These are phyloP conservation scores for Chrysosporium keratinophilum DNA, from an alignment of 2,329 filamentous ascomycete species.

Conservation along the genomic window DNA sequence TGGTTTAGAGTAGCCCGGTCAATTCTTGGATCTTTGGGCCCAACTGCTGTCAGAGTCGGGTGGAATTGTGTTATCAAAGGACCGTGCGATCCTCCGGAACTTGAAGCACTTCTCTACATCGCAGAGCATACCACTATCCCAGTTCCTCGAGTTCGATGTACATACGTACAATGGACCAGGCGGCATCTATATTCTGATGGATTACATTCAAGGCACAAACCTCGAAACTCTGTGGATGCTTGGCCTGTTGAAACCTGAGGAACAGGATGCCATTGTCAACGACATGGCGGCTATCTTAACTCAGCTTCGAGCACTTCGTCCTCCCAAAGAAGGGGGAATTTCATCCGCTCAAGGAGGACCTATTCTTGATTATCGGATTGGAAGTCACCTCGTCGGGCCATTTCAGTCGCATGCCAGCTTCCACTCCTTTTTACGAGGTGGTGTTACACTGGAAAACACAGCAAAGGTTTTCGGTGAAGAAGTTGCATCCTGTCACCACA, in stretches of 20 bases:
- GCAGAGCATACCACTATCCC: constrained; percentile 15
- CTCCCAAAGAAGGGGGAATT: constrained; percentile 12
- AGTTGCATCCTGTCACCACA: constrained; percentile 14
- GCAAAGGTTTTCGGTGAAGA: constrained; percentile 13
- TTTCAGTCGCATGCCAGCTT: constrained; percentile 15
- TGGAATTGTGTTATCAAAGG: constrained; percentile 15
- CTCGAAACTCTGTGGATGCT: constrained; percentile 15
- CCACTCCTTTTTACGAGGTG: constrained; percentile 15
- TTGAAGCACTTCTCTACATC: constrained; percentile 17
- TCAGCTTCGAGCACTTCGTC: constrained; percentile 15
- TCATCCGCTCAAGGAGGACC: constrained; percentile 12
- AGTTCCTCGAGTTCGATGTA: constrained; percentile 14
- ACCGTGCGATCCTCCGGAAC: constrained; percentile 15
- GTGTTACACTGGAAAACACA: constrained; percentile 14
- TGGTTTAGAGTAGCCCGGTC: constrained; percentile 15
- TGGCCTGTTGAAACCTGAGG: constrained; percentile 12
- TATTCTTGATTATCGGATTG: constrained; percentile 16
- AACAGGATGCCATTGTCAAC: constrained; percentile 13
- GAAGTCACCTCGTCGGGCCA: constrained; percentile 14
- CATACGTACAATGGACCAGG: constrained; percentile 13
- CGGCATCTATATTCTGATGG: constrained; percentile 10
- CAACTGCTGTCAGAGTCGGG: constrained; percentile 13
- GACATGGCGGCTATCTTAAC: constrained; percentile 15
- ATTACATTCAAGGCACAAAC: neutral
- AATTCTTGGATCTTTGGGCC: constrained; percentile 15